Conservation (phyloP, 148 eudicot genomes). For the Talinum fruticosum region DNA sequence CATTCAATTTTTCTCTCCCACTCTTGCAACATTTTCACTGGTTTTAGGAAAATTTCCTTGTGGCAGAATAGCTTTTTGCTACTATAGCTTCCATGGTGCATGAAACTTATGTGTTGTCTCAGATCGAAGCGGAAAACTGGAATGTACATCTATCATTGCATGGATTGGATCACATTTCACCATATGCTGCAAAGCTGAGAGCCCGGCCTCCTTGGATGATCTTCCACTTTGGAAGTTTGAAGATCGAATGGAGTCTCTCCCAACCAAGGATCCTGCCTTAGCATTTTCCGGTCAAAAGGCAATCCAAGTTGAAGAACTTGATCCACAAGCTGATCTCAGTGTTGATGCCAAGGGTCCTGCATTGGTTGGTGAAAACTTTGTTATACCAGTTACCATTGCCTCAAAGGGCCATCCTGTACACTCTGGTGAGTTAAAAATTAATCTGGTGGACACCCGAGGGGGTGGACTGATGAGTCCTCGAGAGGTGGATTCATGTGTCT, state of each 20-base stretch:
- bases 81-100: background rate
- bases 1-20: too few relatives aligned
- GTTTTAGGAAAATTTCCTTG: too few relatives aligned
- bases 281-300: slow-evolving; percentile 85
- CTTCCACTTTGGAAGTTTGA: slow-evolving; percentile 95
- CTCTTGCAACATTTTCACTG: too few relatives aligned
- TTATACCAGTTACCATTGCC: slow-evolving; percentile 64
- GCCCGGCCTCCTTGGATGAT: slow-evolving; percentile 89
- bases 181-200: slow-evolving; percentile 86
- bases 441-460: slow-evolving; percentile 88
- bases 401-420: slow-evolving; percentile 74
- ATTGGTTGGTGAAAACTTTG: slow-evolving; percentile 80
- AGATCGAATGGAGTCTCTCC: slow-evolving; percentile 63
- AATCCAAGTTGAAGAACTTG: slow-evolving; percentile 90
- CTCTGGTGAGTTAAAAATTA: slow-evolving; percentile 88
- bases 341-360: slow-evolving; percentile 75
- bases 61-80: background rate
- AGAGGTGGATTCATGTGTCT: slow-evolving; percentile 54
- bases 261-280: slow-evolving; percentile 82
- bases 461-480: slow-evolving; percentile 94
- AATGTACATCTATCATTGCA: slow-evolving; percentile 69
- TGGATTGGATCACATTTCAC: slow-evolving; percentile 70
- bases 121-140: slow-evolving; percentile 97
- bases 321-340: slow-evolving; percentile 72
- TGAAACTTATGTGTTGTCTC: slow-evolving; percentile 27